Evolutionary conservation across 2,329 filamentous ascomycete species (phyloP), one percentile per base, ranked within the genome.

Genomic region (Helotiales sp.): DNA sequence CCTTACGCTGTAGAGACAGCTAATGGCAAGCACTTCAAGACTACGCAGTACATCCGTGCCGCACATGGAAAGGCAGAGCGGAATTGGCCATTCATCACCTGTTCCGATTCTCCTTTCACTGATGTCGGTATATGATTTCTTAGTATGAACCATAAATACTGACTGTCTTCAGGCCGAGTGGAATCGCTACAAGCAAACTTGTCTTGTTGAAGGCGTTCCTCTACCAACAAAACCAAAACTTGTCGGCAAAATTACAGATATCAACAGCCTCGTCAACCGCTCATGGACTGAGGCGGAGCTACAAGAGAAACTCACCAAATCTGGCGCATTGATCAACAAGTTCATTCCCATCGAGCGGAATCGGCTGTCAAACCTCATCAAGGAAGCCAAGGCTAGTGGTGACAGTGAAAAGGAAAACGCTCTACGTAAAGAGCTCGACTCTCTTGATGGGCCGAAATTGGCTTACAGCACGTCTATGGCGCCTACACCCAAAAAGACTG

Each of bases 71-170:
- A 93, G 67, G 82, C 89, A 0, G 83, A 91, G 69, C 89, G 88
- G 71, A 86, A 93, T 33, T 97, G 92, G 76, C 92, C 93, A 4
- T 97, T 98, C 73, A 88, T 95, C 61, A 88, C 88, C 62, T 93
- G 93, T 70, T 98, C 95, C 0, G 93, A 96, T 72, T 85, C 87
- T 50, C 79, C 81, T 40, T 90, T 98, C 69, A 90, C 89, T n/a
- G 91, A 95, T 73, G 89, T 91, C 77, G 63, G 80, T 72, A 47
- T 7, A 8, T 19, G 15, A 19, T n/a, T 15, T 2, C 46, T 24
- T 17, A 19, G 13, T 13, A n/a, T 6, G 24, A 38, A 22, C 17
- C 17, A 24, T n/a, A 10, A 29, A 36, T 58, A 44, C 60, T 63
- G 38, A 68, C 49, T 12, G 24, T 53, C 34, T 29, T 9, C 62